Base-by-base conservation (phyloP, 805 yeast genomes). In the Ogataea neopini region DNA sequence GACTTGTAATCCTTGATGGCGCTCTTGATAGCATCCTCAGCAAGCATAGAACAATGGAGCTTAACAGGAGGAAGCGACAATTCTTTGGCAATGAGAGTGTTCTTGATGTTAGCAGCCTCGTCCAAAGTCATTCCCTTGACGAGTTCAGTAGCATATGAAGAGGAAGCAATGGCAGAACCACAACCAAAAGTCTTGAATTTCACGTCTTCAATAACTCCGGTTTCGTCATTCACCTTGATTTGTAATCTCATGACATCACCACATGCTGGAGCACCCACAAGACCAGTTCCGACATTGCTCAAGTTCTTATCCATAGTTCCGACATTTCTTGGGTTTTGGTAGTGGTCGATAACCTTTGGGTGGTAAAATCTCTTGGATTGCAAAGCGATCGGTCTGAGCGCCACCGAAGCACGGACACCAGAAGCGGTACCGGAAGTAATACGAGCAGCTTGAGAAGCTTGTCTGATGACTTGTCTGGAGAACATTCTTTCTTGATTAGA, bases 121-220 rank as follows among this genome's bases (percentile, higher is more conserved):
- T 92, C 97, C 43, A 94, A 73, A 37, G 94, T 79, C 82, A 88
- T 90, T 36, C 99, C 99, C 64, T 92, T 86, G 49, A 94, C 96
- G 53, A 94, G 77, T 64, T 91, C 97, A 3, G 99, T 94, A 62
- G 94, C 94, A 67, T 86, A 94, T 1, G 96, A 88, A 8, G 96
- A 86, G 2, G 96, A 87, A 1, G 99, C 99, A 66, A 94, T 94
- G 44, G 99, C 99, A 2, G 94, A 83, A 38, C 99, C 99, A 68
- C 99, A 94, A n/a, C 99, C 99, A 72, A 94, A 94, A 3, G 99
- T 94, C 79, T 94, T 94, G 73, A 94, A 94, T 69, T 90, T 92
- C 53, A 92, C 99, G 67, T 94, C 96, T 67, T 88, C 83, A 58
- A 94, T 94, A 45, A 88, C 76, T 1, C 99, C 99, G 19, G 96